Percentiles rank a stretch among this genome's conserved stretches.
Conservation (phyloP, 257 asterid genomes). For the Solanum verrucosum region DNA sequence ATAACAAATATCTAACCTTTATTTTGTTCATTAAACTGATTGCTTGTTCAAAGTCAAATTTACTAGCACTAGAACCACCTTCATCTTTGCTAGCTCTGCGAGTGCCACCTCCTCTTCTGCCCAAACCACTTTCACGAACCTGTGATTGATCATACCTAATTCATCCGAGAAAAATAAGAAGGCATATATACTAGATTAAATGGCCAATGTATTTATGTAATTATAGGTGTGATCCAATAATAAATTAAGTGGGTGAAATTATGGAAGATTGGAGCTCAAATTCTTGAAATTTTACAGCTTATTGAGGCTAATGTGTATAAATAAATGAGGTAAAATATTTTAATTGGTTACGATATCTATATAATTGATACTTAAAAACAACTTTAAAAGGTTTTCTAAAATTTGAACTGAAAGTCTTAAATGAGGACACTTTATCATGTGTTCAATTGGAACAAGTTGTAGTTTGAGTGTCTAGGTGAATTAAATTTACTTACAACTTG, state of each 20-base stretch:
- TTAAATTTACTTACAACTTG: too few species aligned
- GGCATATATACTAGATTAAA: background rate
- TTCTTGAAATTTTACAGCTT: background rate
- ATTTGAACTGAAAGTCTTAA: too few species aligned
- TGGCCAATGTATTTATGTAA: background rate
- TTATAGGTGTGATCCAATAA: background rate
- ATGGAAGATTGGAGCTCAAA: background rate
- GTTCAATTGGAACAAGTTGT: too few species aligned
- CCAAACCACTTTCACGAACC: background rate
- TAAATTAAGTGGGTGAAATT: background rate
- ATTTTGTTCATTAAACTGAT: slow-evolving; percentile 80
- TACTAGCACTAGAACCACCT: background rate
- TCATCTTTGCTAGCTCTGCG: background rate
- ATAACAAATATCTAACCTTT: slow-evolving; percentile 41
- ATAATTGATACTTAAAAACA: too few species aligned
- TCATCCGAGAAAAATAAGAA: background rate
- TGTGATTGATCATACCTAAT: background rate
- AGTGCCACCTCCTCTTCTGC: background rate
- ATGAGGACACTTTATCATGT: too few species aligned
- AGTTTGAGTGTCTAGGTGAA: too few species aligned
- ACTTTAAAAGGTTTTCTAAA: too few species aligned
- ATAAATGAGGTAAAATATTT: background rate
- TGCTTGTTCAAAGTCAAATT: slow-evolving; percentile 74
- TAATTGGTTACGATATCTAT: too few species aligned
- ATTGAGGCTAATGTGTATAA: background rate